Percentiles rank a stretch among this genome's conserved stretches.
phyloP scores from a whole-genome alignment of 2,329 filamentous ascomycete genomes.

The Epichloe baconii region DNA sequence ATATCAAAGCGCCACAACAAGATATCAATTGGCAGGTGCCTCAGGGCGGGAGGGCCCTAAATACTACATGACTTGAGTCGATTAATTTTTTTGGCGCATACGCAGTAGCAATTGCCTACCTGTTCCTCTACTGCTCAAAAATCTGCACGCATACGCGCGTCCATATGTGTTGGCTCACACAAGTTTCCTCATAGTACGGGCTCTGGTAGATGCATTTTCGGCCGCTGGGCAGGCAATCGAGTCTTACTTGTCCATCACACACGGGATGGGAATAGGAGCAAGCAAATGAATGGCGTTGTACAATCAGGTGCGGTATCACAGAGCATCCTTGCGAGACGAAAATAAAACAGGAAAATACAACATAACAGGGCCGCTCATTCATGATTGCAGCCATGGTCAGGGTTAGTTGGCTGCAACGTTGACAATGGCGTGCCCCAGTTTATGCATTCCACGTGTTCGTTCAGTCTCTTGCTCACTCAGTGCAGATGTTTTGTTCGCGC shows the following conservation, averaged over 20 bases:
- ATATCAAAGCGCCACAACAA: conserved; percentile 94
- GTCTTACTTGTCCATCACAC: not conserved
- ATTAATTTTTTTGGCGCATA: conserved; percentile 2
- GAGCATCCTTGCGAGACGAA: not conserved
- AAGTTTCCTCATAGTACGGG: not conserved
- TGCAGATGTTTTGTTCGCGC: not conserved
- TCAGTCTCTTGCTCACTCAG: not conserved
- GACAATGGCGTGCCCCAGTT: not conserved
- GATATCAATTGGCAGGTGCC: conserved; percentile 97
- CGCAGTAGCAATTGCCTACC: not conserved
- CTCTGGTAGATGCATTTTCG: conserved; percentile 1
- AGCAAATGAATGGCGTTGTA: not conserved
- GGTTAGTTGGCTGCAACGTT: not conserved
- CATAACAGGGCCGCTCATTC: not conserved
- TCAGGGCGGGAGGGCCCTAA: conserved; percentile 75
- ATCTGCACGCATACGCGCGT: not conserved
- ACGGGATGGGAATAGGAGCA: not conserved
- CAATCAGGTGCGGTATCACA: not conserved
- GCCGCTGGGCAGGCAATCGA: conserved; percentile 1
- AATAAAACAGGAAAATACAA: not conserved
- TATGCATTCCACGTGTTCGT: conserved; percentile 7
- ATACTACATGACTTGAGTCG: conserved; percentile 51
- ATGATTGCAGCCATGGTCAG: not conserved
- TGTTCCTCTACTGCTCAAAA: not conserved
- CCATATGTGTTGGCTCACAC: not conserved